Percentiles rank a stretch among this genome's conserved stretches.
These are phyloP conservation scores for Patellifolia procumbens DNA, from an alignment of 179 eudicot species.

Conservation along the genomic window DNA sequence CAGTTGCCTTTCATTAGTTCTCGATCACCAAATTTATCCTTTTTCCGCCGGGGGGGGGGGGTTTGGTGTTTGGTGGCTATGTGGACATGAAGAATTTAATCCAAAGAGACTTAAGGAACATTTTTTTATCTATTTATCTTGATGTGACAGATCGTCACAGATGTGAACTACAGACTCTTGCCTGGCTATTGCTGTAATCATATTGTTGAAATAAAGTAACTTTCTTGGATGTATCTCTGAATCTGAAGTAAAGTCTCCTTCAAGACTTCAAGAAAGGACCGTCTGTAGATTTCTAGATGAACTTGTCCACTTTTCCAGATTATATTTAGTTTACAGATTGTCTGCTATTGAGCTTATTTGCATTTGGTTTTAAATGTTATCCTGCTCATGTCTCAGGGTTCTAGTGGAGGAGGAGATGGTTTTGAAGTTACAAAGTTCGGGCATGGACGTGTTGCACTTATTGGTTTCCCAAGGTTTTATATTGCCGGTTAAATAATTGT, in stretches of 20 bases:
- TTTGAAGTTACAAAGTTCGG: conserved; percentile 99
- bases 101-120: not conserved
- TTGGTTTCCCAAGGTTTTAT: conserved; percentile 95
- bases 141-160: not conserved
- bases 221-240: not conserved
- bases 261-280: not conserved
- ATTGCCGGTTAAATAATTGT: conserved; percentile 2
- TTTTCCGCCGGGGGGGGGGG: not conserved
- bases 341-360: not conserved
- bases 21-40: not conserved
- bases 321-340: not conserved
- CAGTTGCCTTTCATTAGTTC: not conserved
- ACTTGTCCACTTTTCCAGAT: not conserved
- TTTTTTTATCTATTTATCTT: not conserved
- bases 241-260: not conserved
- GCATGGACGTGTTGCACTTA: conserved; percentile 97
- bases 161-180: not conserved
- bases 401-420: conserved; percentile 99
- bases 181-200: not conserved
- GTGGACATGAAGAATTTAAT: not conserved
- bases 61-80: not conserved
- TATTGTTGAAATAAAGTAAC: not conserved
- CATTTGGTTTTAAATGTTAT: conserved; percentile 7
- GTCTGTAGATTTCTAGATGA: not conserved
- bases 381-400: conserved; percentile 57